Conservation (phyloP, 495 filamentous ascomycete species). For the Peziza echinospora region DNA sequence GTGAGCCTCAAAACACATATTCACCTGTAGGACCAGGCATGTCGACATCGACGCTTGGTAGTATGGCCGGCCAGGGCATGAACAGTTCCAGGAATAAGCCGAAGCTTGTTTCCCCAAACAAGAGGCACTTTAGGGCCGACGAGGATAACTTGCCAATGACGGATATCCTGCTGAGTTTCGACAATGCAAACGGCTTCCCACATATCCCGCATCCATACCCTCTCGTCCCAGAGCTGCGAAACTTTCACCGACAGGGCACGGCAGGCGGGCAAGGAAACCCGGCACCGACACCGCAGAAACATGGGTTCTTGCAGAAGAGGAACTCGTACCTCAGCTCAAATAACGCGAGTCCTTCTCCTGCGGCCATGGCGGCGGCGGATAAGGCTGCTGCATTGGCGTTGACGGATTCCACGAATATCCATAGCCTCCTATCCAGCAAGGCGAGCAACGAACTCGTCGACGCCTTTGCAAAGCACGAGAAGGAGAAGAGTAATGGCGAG, state of each 20-base stretch:
- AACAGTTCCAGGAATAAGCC: conserved; percentile 30
- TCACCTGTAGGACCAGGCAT: neutral
- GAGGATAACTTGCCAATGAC: conserved; percentile 38
- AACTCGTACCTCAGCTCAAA: neutral
- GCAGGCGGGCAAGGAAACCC: conserved; percentile 16
- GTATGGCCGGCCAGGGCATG: too few relatives aligned
- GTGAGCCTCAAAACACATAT: conserved; percentile 21
- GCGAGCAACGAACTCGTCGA: conserved; percentile 28
- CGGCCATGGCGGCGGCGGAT: conserved; percentile 5
- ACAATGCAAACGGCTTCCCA: conserved; percentile 37
- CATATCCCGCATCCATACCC: conserved; percentile 53
- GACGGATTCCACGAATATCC: conserved; percentile 47
- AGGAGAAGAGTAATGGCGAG: conserved; percentile 23
- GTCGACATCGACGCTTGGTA: neutral
- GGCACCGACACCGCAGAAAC: neutral
- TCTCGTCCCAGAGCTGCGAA: conserved; percentile 27
- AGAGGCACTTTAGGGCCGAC: conserved; percentile 35
- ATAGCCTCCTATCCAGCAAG: conserved; percentile 33
- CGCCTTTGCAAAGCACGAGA: conserved; percentile 41
- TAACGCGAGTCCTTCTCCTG: conserved; percentile 1
- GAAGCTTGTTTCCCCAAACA: conserved; percentile 32
- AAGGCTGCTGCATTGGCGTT: conserved; percentile 35
- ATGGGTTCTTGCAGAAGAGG: neutral
- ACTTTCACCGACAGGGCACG: conserved; percentile 4
- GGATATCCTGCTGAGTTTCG: conserved; percentile 45